Evolutionary conservation across 345 rosid species (phyloP).

Genomic region (Odontarrhena argentea): DNA sequence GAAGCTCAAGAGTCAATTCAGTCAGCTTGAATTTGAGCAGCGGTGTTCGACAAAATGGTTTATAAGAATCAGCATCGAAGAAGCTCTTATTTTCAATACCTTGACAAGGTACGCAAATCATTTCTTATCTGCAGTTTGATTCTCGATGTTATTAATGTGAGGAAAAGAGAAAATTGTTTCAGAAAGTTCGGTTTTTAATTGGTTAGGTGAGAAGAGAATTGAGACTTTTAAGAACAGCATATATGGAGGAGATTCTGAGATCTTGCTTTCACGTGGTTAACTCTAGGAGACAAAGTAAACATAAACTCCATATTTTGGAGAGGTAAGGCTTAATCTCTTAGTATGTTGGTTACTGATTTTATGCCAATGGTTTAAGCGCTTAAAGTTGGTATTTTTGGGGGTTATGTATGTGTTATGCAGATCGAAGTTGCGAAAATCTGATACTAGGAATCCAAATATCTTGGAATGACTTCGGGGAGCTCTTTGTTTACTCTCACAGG

Average conservation of each 20-base stretch:
- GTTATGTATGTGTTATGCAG: conserved; percentile 36
- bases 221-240: conserved; percentile 69
- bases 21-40: conserved; percentile 62
- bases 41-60: conserved; percentile 72
- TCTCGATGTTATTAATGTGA: conserved; percentile 6
- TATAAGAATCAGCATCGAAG: conserved; percentile 94
- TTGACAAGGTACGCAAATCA: conserved; percentile 62
- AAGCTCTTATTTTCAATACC: conserved; percentile 82
- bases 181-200: background rate
- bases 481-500: conserved; percentile 83
- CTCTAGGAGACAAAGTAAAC: conserved; percentile 59
- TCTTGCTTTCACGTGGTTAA: conserved; percentile 69
- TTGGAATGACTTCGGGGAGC: conserved; percentile 77
- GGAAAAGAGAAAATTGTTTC: background rate
- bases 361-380: conserved; percentile 5
- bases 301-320: conserved; percentile 75
- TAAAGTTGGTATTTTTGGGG: background rate
- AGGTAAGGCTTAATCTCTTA: conserved; percentile 47
- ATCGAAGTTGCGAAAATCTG: conserved; percentile 70
- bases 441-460: conserved; percentile 61
- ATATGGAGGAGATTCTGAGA: conserved; percentile 59
- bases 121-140: background rate
- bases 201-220: conserved; percentile 82
- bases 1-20: conserved; percentile 55
- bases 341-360: background rate